Base-by-base conservation (phyloP, 1,284 basidiomycete species). In the Neonothopanus nambi region DNA sequence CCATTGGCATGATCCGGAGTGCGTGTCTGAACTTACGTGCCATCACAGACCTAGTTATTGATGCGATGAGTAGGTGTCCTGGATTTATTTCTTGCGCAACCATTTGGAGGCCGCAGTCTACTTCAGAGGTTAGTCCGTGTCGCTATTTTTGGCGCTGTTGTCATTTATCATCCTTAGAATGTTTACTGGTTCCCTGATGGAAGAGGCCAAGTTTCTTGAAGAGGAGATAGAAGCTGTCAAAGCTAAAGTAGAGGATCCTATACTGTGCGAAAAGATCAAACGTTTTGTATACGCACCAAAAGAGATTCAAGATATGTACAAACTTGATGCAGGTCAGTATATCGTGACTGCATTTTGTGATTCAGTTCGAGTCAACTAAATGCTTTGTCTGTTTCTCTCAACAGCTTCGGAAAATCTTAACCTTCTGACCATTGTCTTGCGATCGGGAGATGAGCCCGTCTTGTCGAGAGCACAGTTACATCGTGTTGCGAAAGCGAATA, bases 41-140 rank as follows among this genome's bases (percentile, higher is more conserved):
- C 35, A 18, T 33, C 21, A 21, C 42, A 40, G n/a, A 30, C 6
- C n/a, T 50, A 15, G 37, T 56, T 24, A 39, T 55, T 33, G 6
- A 24, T 37, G 24, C 15, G 7, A 51, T 26, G 57, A 18, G 11
- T 17, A 79, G 86, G 75, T 52, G 80, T 98, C 2, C 78, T 99
- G 52, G 97, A 99, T 65, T 81, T 99, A 36, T 99, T 99, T 76
- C 80, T 98, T n/a, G 97, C 96, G 1, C 89, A 95, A 64, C 97
- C 97, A 1, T 99, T 99, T 67, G 96, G 96, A 7, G 93, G 94
- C 5, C 85, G 85, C 58, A 95, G 92, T 67, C 77, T 99, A 24
- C 75, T 97, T 13, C 95, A 98, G 68, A 77, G 92, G 91, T 89
- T 59, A 46, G 71, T 55, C 7, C 21, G 17, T 42, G 23, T 28